Conservation (phyloP, 768 basidiomycete genomes). For the Phanerochaete sordida region DNA sequence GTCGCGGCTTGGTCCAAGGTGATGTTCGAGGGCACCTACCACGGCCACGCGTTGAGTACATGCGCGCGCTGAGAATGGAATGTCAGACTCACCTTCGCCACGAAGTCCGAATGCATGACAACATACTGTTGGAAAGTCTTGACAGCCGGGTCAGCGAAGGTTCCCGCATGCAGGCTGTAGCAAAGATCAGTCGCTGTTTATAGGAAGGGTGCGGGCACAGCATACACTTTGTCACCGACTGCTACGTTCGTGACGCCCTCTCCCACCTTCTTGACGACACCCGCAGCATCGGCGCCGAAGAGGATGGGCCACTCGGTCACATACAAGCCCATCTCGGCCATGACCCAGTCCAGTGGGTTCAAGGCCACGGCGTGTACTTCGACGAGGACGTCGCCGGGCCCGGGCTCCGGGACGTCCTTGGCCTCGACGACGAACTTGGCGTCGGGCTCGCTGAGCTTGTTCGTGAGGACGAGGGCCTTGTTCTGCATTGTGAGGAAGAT, state of each 20-base stretch:
- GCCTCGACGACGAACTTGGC: neutral
- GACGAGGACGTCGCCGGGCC: constrained; percentile 24
- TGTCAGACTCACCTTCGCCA: constrained; percentile 20
- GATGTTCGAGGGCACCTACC: constrained; percentile 27
- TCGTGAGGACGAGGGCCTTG: no score
- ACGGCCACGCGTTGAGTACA: neutral
- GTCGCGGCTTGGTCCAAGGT: constrained; percentile 27
- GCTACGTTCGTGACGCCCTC: constrained; percentile 33
- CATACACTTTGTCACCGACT: constrained; percentile 37
- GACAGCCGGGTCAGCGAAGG: constrained; percentile 7
- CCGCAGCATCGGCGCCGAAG: constrained; percentile 37
- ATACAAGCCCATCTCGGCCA: constrained; percentile 24
- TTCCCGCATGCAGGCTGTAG: constrained; percentile 19
- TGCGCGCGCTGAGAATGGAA: constrained; percentile 13
- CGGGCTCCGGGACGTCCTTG: constrained; percentile 16
- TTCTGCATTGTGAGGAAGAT: no score
- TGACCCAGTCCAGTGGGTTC: constrained; percentile 34
- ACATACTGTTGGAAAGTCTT: constrained; percentile 26
- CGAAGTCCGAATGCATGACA: constrained; percentile 22
- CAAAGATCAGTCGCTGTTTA: neutral
- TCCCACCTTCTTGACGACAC: constrained; percentile 37
- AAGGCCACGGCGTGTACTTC: constrained; percentile 26
- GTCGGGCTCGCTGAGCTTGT: no score
- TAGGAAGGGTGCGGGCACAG: neutral
- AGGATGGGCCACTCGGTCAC: constrained; percentile 36